These are phyloP conservation scores for Fragilaria radians DNA, from an alignment of 108 stramenopile genomes.

Conservation along the genomic window DNA sequence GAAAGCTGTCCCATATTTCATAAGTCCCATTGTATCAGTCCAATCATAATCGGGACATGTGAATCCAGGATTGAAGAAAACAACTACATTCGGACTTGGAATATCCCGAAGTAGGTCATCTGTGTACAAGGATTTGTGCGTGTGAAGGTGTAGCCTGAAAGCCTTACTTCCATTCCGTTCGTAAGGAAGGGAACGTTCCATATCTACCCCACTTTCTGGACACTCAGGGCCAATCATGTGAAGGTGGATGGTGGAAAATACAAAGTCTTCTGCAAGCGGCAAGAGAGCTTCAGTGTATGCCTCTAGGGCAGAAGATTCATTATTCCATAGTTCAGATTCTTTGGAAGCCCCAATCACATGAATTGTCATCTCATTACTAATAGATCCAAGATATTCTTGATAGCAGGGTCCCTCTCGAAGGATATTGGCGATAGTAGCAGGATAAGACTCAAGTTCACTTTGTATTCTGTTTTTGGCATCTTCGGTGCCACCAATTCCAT, in stretches of 20 bases:
- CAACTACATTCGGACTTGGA: conserved; percentile 53
- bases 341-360: conserved; percentile 77
- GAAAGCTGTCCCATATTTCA: conserved; percentile 46
- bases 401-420: conserved; percentile 53
- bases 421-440: conserved; percentile 80
- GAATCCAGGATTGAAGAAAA: conserved; percentile 88
- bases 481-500: conserved; percentile 18
- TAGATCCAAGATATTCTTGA: conserved; percentile 20
- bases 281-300: conserved; percentile 79
- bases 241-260: conserved; percentile 28
- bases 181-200: conserved; percentile 31
- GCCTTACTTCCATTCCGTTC: conserved; percentile 6
- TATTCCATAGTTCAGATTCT: conserved; percentile 79
- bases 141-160: conserved; percentile 14
- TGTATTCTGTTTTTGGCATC: conserved; percentile 62
- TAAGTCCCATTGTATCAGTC: conserved; percentile 41
- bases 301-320: conserved; percentile 27
- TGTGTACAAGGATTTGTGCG: conserved; percentile 22
- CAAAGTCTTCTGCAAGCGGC: conserved; percentile 44
- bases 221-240: conserved; percentile 75
- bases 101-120: conserved; percentile 10
- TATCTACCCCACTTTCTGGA: conserved; percentile 29
- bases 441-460: conserved; percentile 82
- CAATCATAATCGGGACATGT: conserved; percentile 84
- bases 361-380: conserved; percentile 35